phyloP scores from a whole-genome alignment of 768 basidiomycete genomes.

The Trametes gibbosa region DNA sequence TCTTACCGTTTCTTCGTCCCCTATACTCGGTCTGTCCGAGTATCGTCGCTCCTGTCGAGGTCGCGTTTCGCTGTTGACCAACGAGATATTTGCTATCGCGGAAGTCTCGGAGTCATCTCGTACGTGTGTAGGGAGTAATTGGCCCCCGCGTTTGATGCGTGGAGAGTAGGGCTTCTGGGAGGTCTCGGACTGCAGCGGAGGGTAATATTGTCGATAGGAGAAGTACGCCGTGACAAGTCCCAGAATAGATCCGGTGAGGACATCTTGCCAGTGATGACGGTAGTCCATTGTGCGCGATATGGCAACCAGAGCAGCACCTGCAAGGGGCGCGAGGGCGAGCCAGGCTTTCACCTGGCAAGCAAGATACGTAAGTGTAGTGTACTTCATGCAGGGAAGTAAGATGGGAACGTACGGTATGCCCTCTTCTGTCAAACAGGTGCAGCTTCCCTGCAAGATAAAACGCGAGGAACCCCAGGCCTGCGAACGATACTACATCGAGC shows the following conservation, averaged over 20 bases:
- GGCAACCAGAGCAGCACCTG: constrained; percentile 75
- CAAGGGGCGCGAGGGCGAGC: constrained; percentile 74
- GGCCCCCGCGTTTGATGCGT: constrained; percentile 49
- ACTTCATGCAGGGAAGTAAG: not conserved
- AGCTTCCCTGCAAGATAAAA: constrained; percentile 92
- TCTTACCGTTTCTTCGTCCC: not conserved
- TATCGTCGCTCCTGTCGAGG: constrained; percentile 3
- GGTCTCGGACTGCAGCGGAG: constrained; percentile 56
- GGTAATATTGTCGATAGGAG: constrained; percentile 82
- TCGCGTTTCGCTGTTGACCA: not conserved
- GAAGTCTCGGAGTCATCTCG: constrained; percentile 5
- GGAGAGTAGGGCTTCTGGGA: constrained; percentile 74
- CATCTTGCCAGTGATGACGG: constrained; percentile 92
- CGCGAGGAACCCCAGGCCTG: constrained; percentile 85
- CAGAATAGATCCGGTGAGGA: constrained; percentile 73
- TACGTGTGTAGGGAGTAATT: constrained; percentile 40
- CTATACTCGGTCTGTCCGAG: constrained; percentile 4
- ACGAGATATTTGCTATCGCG: not conserved
- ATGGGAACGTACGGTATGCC: constrained; percentile 53
- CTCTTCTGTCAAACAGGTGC: constrained; percentile 82
- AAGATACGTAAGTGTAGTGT: not conserved
- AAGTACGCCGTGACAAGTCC: constrained; percentile 74
- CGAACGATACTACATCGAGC: constrained; percentile 71
- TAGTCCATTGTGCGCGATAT: constrained; percentile 92
- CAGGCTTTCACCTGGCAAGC: constrained; percentile 60